Percentiles rank a stretch among this genome's conserved stretches.
phyloP scores from a whole-genome alignment of 106 monocot species.

The Dioscorea alata region DNA sequence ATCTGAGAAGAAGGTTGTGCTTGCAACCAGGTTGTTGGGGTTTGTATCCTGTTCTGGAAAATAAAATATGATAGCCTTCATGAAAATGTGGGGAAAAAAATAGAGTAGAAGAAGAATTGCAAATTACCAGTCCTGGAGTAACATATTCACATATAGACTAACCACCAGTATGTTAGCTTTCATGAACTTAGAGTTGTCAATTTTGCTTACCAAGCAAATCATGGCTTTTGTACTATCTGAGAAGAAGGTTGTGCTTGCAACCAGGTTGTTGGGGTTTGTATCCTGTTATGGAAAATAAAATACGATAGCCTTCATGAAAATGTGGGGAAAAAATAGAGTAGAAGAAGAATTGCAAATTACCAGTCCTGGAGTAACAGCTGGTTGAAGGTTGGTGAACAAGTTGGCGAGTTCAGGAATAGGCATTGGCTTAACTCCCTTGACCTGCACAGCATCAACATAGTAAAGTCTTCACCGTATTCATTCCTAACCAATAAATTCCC shows the following conservation, averaged over 20 bases:
- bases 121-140: slow-evolving; percentile 81
- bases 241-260: slow-evolving; percentile 84
- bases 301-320: neutral
- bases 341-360: slow-evolving; percentile 24
- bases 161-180: too few species aligned
- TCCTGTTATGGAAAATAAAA: slow-evolving; percentile 47
- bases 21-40: slow-evolving; percentile 92
- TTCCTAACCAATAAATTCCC: too few species aligned
- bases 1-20: slow-evolving; percentile 82
- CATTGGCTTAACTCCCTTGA: slow-evolving; percentile 87
- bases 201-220: too few species aligned
- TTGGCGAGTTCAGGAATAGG: slow-evolving; percentile 82
- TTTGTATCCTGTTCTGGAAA: slow-evolving; percentile 61
- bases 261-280: slow-evolving; percentile 87
- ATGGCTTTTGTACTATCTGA: too few species aligned
- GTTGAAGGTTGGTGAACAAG: slow-evolving; percentile 61
- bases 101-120: neutral
- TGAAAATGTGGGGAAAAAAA: neutral
- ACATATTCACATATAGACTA: too few species aligned
- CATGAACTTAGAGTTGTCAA: too few species aligned
- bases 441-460: slow-evolving; percentile 31
- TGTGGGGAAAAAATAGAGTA: slow-evolving; percentile 8
- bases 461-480: too few species aligned
- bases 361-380: too few species aligned
- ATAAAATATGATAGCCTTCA: slow-evolving; percentile 8